Percentiles rank a stretch among this genome's conserved stretches.
These are phyloP conservation scores for Heterobasidion parviporum DNA, from an alignment of 1,284 basidiomycete species.

Conservation along the genomic window DNA sequence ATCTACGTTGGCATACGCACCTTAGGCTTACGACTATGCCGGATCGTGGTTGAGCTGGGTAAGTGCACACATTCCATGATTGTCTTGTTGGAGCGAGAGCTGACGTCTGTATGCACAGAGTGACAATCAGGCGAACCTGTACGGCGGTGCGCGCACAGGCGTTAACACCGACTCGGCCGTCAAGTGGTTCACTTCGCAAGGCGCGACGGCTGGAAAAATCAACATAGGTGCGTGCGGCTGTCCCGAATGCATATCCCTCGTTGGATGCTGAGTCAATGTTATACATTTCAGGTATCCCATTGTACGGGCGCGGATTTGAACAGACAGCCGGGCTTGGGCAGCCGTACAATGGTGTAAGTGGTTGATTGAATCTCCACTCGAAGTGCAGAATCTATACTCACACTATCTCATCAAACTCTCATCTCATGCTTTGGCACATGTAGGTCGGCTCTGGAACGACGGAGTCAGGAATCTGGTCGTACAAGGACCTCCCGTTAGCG, in stretches of 20 bases:
- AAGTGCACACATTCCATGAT: slow-evolving; percentile 5
- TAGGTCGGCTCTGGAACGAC: slow-evolving; percentile 71
- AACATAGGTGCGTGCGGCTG: slow-evolving; percentile 50
- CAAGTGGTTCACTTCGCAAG: slow-evolving; percentile 54
- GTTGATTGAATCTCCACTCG: too few species aligned
- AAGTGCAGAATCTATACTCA: not conserved
- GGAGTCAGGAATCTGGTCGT: slow-evolving; percentile 67
- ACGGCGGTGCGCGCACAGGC: slow-evolving; percentile 50
- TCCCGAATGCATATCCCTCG: too few species aligned
- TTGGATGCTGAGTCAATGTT: too few species aligned
- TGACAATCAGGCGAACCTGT: slow-evolving; percentile 83
- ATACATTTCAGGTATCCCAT: slow-evolving; percentile 53
- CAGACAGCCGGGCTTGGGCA: slow-evolving; percentile 69
- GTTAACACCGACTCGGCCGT: slow-evolving; percentile 71
- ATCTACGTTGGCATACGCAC: not conserved
- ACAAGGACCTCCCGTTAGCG: slow-evolving; percentile 63
- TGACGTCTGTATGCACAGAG: slow-evolving; percentile 20
- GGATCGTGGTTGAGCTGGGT: slow-evolving; percentile 58
- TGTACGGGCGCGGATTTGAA: slow-evolving; percentile 83
- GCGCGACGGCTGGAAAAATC: slow-evolving; percentile 69
- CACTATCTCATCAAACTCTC: too few species aligned
- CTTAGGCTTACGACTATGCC: slow-evolving; percentile 70
- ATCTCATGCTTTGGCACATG: not conserved
- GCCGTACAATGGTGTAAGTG: slow-evolving; percentile 59
- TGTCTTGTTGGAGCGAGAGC: not conserved